These are phyloP conservation scores for Saksenaea oblongispora DNA, from an alignment of 371 early-diverging fungal species.

Conservation along the genomic window DNA sequence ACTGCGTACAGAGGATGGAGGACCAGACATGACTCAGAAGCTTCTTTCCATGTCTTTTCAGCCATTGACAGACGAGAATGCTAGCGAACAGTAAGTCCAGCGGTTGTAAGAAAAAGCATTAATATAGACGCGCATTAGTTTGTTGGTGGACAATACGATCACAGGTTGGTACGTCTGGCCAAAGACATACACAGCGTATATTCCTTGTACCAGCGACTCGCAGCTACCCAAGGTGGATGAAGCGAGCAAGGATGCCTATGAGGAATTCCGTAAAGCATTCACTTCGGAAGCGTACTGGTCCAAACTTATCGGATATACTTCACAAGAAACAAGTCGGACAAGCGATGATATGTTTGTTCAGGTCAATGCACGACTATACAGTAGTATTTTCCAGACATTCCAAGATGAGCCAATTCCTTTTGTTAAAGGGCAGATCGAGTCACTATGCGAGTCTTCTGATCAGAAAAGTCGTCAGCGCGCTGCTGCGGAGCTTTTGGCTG, in stretches of 20 bases:
- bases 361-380: slow-evolving; percentile 61
- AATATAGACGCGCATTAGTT: slow-evolving; percentile 16
- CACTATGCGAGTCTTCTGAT: slow-evolving; percentile 50
- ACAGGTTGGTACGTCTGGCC: slow-evolving; percentile 86
- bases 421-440: slow-evolving; percentile 52
- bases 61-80: slow-evolving; percentile 32
- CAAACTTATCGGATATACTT: slow-evolving; percentile 53
- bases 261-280: slow-evolving; percentile 52
- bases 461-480: slow-evolving; percentile 81
- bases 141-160: slow-evolving; percentile 52
- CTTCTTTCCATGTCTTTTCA: slow-evolving; percentile 25
- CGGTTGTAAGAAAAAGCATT: background rate
- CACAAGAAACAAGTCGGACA: slow-evolving; percentile 62
- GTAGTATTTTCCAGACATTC: slow-evolving; percentile 68
- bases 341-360: slow-evolving; percentile 66
- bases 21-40: slow-evolving; percentile 16
- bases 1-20: background rate
- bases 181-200: slow-evolving; percentile 52
- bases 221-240: slow-evolving; percentile 47
- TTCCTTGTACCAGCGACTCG: slow-evolving; percentile 31
- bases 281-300: slow-evolving; percentile 58
- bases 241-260: slow-evolving; percentile 50
- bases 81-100: slow-evolving; percentile 29
- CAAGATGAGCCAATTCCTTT: slow-evolving; percentile 58
- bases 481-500: slow-evolving; percentile 76